phyloP scores from a whole-genome alignment of 1,284 basidiomycete genomes.

The Melampsora abietis-canadensis region DNA sequence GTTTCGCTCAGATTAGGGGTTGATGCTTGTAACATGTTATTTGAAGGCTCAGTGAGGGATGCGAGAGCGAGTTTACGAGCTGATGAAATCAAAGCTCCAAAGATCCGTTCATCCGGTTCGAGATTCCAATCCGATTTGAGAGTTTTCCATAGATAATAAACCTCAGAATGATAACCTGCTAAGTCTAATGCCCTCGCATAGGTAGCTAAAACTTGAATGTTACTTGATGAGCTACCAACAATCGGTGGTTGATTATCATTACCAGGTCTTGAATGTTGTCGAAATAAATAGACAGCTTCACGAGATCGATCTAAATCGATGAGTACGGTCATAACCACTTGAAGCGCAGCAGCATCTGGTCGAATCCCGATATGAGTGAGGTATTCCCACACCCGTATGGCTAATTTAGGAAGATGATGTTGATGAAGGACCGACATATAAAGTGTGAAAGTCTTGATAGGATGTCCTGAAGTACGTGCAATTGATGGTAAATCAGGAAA shows the following conservation, averaged over 20 bases:
- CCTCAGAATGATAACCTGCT: conserved; percentile 28
- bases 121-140: conserved; percentile 28
- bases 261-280: conserved; percentile 6
- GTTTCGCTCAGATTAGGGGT: background rate
- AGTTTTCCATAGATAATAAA: conserved; percentile 35
- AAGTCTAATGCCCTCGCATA: conserved; percentile 31
- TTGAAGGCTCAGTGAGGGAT: background rate
- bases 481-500: conserved; percentile 21
- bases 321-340: conserved; percentile 34
- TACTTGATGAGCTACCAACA: background rate
- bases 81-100: conserved; percentile 31
- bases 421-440: conserved; percentile 35
- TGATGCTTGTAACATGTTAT: background rate
- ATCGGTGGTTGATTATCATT: background rate
- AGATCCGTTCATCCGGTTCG: conserved; percentile 28
- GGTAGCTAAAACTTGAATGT: conserved; percentile 30
- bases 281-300: conserved; percentile 31
- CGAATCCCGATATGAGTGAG: background rate
- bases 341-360: conserved; percentile 37
- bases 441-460: conserved; percentile 27
- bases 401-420: conserved; percentile 37
- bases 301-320: conserved; percentile 22
- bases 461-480: background rate
- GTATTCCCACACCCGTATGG: conserved; percentile 21
- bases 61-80: conserved; percentile 22